Evolutionary conservation across 257 asterid species (phyloP).

Genomic region (Solanum tarijense): DNA sequence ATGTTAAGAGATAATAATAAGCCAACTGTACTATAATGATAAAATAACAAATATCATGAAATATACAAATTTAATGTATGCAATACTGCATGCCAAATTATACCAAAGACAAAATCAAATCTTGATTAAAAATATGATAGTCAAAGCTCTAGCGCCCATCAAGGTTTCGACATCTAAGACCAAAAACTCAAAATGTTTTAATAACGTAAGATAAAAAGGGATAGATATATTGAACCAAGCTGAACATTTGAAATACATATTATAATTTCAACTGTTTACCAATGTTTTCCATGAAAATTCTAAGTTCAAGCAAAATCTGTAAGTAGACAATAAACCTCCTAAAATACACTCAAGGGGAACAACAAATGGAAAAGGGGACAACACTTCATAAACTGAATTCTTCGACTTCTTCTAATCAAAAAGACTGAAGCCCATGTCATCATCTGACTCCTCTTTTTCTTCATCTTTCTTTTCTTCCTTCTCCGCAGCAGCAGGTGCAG

Average conservation of each 20-base stretch:
- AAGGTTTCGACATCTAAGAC: neutral
- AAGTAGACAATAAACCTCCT: neutral
- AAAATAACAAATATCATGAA: neutral
- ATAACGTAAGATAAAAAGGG: neutral
- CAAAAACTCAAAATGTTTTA: neutral
- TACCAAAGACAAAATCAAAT: too few species aligned
- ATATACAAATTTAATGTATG: too few species aligned
- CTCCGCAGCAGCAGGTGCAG: constrained; percentile 31
- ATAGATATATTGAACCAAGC: neutral
- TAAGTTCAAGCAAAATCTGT: neutral
- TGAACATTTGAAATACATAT: neutral
- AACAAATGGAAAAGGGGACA: neutral
- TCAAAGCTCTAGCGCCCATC: neutral
- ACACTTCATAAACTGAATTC: neutral
- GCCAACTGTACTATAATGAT: neutral
- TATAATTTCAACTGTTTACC: neutral
- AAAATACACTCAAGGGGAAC: neutral
- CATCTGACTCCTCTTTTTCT: constrained; percentile 35
- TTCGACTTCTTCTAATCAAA: constrained; percentile 14
- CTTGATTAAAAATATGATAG: neutral
- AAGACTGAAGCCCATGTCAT: constrained; percentile 38
- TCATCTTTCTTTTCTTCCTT: constrained; percentile 36
- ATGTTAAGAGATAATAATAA: too few species aligned
- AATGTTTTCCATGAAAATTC: neutral
- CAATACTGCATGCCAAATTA: neutral